These are phyloP conservation scores for Colletotrichum lentis DNA, from an alignment of 2,329 filamentous ascomycete genomes.

Conservation along the genomic window DNA sequence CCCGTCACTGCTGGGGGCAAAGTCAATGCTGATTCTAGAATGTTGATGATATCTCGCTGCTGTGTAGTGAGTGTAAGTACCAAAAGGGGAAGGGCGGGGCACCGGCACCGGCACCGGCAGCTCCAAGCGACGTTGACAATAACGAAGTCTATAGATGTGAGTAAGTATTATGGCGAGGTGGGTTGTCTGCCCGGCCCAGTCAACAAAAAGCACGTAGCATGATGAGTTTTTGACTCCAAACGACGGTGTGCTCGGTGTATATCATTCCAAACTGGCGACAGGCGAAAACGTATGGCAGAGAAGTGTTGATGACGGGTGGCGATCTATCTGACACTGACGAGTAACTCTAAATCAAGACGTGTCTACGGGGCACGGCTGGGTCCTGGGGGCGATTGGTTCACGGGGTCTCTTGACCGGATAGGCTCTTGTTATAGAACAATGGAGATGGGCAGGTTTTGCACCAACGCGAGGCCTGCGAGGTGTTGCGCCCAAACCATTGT, in stretches of 20 bases:
- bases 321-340: constrained; percentile 4
- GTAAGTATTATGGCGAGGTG: neutral
- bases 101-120: neutral
- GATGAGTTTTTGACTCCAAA: neutral
- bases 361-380: neutral
- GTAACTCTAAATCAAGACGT: constrained; percentile 7
- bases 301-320: neutral
- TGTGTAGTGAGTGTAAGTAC: neutral
- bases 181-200: neutral
- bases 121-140: neutral
- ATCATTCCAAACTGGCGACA: neutral
- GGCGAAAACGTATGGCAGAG: neutral
- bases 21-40: neutral
- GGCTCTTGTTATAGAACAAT: neutral
- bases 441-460: neutral
- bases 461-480: no score
- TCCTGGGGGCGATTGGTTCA: neutral
- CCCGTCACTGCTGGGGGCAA: neutral
- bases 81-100: neutral
- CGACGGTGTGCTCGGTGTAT: no score
- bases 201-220: neutral
- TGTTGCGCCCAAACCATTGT: neutral
- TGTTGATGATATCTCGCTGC: neutral
- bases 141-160: no score
- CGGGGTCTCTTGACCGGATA: neutral